Evolutionary conservation across 257 asterid species (phyloP).

Genomic region (Solanum habrochaites): DNA sequence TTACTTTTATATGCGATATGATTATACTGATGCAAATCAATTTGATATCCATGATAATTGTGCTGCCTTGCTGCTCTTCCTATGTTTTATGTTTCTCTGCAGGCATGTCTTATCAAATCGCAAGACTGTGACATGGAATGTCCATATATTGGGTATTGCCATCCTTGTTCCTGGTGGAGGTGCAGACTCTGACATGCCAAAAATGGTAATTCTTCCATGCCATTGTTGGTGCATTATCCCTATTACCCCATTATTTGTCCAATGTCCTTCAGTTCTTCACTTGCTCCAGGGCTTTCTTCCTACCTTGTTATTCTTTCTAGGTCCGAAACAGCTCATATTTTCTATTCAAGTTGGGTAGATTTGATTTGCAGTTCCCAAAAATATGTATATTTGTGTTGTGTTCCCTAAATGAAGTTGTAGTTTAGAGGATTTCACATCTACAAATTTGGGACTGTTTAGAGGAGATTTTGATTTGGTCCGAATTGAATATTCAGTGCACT

Average conservation of each 20-base stretch:
- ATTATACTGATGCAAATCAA: neutral
- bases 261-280: neutral
- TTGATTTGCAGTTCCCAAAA: neutral
- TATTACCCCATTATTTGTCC: neutral
- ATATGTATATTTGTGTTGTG: neutral
- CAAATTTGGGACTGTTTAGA: neutral
- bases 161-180: constrained; percentile 41
- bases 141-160: constrained; percentile 27
- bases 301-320: neutral
- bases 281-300: neutral
- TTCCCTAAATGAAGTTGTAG: neutral
- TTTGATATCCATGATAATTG: neutral
- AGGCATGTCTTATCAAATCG: constrained; percentile 64
- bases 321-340: neutral
- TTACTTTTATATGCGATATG: neutral
- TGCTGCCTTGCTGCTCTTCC: neutral
- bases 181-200: constrained; percentile 26
- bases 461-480: neutral
- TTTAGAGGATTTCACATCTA: neutral
- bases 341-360: neutral
- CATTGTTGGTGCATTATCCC: neutral
- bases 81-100: constrained; percentile 16
- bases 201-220: constrained; percentile 29
- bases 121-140: constrained; percentile 62
- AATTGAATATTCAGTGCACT: neutral